Evolutionary conservation across 805 yeast species (phyloP).

Genomic region (Starmerella etchellsii): DNA sequence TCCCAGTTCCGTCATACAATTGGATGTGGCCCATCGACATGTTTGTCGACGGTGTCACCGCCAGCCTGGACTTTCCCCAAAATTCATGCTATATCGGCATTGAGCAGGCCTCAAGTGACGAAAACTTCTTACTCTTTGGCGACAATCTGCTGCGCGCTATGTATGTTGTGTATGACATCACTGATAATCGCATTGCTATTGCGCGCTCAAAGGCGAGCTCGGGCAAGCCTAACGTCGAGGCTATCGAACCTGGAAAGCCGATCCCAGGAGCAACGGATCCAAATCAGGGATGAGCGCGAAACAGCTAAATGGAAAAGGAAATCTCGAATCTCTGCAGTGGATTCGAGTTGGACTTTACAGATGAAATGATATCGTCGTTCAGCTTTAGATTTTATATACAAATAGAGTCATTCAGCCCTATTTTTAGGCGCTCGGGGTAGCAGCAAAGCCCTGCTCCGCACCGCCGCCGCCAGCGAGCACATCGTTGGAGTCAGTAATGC

Average conservation of each 20-base stretch:
- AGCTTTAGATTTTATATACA: neutral
- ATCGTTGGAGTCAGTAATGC: constrained; percentile 18
- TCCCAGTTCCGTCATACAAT: constrained; percentile 25
- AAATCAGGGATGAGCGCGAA: neutral
- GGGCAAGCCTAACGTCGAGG: constrained; percentile 20
- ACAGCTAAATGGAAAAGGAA: too few species aligned
- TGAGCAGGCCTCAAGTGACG: constrained; percentile 24
- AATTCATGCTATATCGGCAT: constrained; percentile 29
- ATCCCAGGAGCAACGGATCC: constrained; percentile 16
- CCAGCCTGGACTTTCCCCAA: constrained; percentile 25
- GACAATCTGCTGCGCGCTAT: constrained; percentile 48
- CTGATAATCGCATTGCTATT: constrained; percentile 40
- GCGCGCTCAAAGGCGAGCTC: constrained; percentile 32
- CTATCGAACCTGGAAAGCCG: constrained; percentile 19
- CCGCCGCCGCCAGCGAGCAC: constrained; percentile 30
- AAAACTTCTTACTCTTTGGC: constrained; percentile 39
- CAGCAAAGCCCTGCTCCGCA: constrained; percentile 28
- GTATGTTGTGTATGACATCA: constrained; percentile 52
- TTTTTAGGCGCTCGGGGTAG: constrained; percentile 10
- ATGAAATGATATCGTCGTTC: too few species aligned
- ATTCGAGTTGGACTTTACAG: neutral
- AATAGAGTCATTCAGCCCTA: neutral
- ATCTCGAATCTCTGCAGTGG: neutral
- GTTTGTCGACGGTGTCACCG: constrained; percentile 24
- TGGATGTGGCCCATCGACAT: constrained; percentile 28